These are phyloP conservation scores for Aquilaria yunnanensis DNA, from an alignment of 345 rosid genomes.

Conservation along the genomic window DNA sequence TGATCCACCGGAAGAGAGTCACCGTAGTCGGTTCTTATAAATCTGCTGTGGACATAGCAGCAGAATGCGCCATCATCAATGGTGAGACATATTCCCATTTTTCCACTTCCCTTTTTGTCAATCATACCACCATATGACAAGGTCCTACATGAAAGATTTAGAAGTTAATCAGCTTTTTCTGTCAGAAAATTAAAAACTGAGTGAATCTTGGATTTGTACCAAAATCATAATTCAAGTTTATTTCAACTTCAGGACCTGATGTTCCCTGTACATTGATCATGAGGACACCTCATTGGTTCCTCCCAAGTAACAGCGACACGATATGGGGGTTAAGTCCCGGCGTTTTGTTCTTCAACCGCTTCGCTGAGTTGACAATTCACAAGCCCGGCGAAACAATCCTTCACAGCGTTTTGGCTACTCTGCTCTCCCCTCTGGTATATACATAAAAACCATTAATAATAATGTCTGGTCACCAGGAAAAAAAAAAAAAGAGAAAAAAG, in stretches of 20 bases:
- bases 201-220: no score
- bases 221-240: no score
- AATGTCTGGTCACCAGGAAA: no score
- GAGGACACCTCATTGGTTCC: slow-evolving; percentile 28
- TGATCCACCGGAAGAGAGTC: slow-evolving; percentile 25
- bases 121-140: no score
- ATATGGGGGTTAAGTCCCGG: slow-evolving; percentile 9
- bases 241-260: slow-evolving; percentile 16
- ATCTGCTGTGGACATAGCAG: slow-evolving; percentile 34
- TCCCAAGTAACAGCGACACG: not conserved
- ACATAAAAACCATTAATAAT: no score
- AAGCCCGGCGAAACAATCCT: slow-evolving; percentile 34
- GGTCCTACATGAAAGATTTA: no score
- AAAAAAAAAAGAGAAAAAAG: no score
- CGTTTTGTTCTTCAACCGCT: slow-evolving; percentile 25
- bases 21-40: slow-evolving; percentile 27
- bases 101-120: no score
- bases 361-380: slow-evolving; percentile 25
- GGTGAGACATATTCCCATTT: slow-evolving; percentile 12
- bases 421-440: slow-evolving; percentile 33
- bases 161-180: no score
- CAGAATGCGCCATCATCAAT: slow-evolving; percentile 29
- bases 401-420: slow-evolving; percentile 15
- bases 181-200: no score
- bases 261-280: slow-evolving; percentile 32